phyloP scores from a whole-genome alignment of 2,329 filamentous ascomycete species.

The Alternaria dauci region DNA sequence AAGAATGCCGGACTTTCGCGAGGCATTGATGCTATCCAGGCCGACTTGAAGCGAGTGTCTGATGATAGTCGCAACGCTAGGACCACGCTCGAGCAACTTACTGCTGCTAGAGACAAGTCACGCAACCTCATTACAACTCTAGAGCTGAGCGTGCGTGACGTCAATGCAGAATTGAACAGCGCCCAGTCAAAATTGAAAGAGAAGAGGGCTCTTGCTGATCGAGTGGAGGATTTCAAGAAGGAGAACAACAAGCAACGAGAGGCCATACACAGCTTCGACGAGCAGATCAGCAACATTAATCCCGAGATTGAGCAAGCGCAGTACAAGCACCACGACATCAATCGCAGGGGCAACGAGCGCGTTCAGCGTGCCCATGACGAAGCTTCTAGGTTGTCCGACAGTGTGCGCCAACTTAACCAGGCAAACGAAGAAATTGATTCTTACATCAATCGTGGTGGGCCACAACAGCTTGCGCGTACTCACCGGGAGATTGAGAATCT shows the following conservation, averaged over 20 bases:
- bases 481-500: conserved; percentile 73
- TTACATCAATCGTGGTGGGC: conserved; percentile 80
- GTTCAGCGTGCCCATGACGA: conserved; percentile 77
- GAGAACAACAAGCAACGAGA: conserved; percentile 74
- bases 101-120: conserved; percentile 74
- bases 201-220: conserved; percentile 73
- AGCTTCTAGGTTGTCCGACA: conserved; percentile 75
- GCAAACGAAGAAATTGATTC: conserved; percentile 79
- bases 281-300: conserved; percentile 75
- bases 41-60: conserved; percentile 71
- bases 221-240: conserved; percentile 77
- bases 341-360: conserved; percentile 73
- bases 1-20: conserved; percentile 70
- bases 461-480: conserved; percentile 73
- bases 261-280: conserved; percentile 72
- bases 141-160: conserved; percentile 80
- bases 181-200: conserved; percentile 80
- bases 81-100: conserved; percentile 70
- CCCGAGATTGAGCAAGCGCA: conserved; percentile 80
- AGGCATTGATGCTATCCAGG: conserved; percentile 84
- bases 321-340: conserved; percentile 77
- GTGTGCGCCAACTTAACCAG: conserved; percentile 77
- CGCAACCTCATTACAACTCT: conserved; percentile 72
- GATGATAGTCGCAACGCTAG: conserved; percentile 74
- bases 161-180: conserved; percentile 74